These are phyloP conservation scores for Didymella pinodella DNA, from an alignment of 2,329 filamentous ascomycete genomes.

Conservation along the genomic window DNA sequence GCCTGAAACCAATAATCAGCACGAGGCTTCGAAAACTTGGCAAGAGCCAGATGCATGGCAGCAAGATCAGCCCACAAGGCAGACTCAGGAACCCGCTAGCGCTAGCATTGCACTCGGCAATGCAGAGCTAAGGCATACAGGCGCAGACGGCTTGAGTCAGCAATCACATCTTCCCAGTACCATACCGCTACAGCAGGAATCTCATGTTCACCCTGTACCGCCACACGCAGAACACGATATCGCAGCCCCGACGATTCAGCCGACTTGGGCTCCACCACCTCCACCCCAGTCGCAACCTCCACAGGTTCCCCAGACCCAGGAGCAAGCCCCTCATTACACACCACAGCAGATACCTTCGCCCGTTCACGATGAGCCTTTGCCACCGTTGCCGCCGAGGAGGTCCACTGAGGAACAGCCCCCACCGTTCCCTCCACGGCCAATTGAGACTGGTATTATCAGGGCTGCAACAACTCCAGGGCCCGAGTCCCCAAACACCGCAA, in stretches of 20 bases:
- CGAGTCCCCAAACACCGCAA: conserved; percentile 52
- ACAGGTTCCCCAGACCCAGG: neutral
- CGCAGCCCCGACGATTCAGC: conserved; percentile 1
- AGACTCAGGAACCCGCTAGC: conserved; percentile 28
- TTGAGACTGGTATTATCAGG: conserved; percentile 33
- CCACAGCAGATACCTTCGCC: conserved; percentile 23
- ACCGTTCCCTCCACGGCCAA: conserved; percentile 46
- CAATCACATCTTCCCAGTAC: conserved; percentile 1
- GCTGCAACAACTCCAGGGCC: conserved; percentile 30
- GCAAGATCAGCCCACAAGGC: conserved; percentile 32
- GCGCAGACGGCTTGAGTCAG: neutral
- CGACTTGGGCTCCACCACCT: conserved; percentile 8
- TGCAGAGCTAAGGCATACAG: conserved; percentile 17
- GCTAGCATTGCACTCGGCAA: conserved; percentile 30
- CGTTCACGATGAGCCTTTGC: conserved; percentile 34
- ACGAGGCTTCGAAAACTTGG: conserved; percentile 32
- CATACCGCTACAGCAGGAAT: conserved; percentile 1
- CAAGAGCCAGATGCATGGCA: conserved; percentile 47
- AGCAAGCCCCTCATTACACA: conserved; percentile 10
- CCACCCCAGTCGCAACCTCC: conserved; percentile 19
- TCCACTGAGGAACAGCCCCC: conserved; percentile 47
- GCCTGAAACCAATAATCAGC: conserved; percentile 1
- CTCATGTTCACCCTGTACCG: neutral
- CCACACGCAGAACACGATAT: conserved; percentile 6
- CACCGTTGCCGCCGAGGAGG: conserved; percentile 43